Evolutionary conservation across 805 yeast genomes (phyloP).

Genomic region (Saturnispora dispora): DNA sequence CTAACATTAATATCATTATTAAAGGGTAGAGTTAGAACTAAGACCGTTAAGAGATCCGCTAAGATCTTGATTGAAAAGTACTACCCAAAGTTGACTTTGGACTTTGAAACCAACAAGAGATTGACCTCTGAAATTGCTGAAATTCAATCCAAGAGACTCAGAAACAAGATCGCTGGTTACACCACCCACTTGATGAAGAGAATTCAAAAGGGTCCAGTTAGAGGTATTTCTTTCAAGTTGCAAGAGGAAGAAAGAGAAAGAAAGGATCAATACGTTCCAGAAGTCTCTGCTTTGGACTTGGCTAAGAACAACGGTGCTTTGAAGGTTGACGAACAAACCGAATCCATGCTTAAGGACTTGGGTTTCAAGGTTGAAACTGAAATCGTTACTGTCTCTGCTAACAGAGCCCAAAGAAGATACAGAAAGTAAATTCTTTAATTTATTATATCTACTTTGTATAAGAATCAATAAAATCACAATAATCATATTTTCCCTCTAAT

Average conservation of each 20-base stretch:
- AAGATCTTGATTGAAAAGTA: conserved; percentile 98
- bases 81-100: conserved; percentile 99
- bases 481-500: not conserved
- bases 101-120: conserved; percentile 99
- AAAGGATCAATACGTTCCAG: conserved; percentile 99
- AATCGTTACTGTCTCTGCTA: conserved; percentile 80
- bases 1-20: conserved; percentile 11
- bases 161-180: conserved; percentile 99
- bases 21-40: conserved; percentile 99
- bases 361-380: conserved; percentile 86
- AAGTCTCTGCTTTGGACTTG: conserved; percentile 98
- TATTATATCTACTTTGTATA: conserved; percentile 8
- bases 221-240: conserved; percentile 99
- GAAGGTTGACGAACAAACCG: conserved; percentile 95
- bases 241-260: conserved; percentile 99
- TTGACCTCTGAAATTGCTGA: conserved; percentile 96
- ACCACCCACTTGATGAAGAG: conserved; percentile 99
- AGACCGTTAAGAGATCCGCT: conserved; percentile 99
- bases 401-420: conserved; percentile 80
- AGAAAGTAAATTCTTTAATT: conserved; percentile 53
- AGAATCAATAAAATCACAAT: conserved; percentile 2
- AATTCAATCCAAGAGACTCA: conserved; percentile 98
- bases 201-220: conserved; percentile 99
- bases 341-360: conserved; percentile 85
- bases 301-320: conserved; percentile 92